Evolutionary conservation across 1,284 basidiomycete species (phyloP).

Genomic region (Malassezia caprae): DNA sequence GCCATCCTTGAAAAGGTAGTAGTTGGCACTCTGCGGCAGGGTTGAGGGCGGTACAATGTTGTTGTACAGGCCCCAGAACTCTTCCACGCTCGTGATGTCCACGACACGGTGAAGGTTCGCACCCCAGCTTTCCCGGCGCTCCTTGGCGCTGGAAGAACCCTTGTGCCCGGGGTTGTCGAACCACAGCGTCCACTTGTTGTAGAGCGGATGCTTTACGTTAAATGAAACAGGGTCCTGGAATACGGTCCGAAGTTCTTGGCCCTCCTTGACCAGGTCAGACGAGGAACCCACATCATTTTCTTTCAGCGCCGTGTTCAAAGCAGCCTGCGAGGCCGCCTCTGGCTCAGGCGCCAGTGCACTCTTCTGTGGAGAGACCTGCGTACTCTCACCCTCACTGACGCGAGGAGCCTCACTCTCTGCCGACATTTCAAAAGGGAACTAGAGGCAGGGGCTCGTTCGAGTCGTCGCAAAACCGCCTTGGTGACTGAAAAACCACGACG

Average conservation of each 20-base stretch:
- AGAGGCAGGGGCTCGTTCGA: background rate
- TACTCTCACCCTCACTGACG: background rate
- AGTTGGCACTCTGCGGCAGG: conserved; percentile 89
- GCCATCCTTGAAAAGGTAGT: conserved; percentile 90
- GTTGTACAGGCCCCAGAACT: conserved; percentile 63
- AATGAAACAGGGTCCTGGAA: conserved; percentile 44
- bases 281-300: conserved; percentile 16
- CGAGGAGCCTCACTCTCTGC: background rate
- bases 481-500: background rate
- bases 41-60: conserved; percentile 94
- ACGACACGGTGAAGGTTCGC: conserved; percentile 47
- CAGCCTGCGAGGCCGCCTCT: conserved; percentile 31
- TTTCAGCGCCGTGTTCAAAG: conserved; percentile 29
- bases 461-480: background rate
- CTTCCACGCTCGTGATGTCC: conserved; percentile 41
- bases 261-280: conserved; percentile 9
- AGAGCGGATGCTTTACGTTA: conserved; percentile 47
- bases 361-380: background rate
- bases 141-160: conserved; percentile 32
- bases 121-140: conserved; percentile 44
- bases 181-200: conserved; percentile 46
- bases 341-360: conserved; percentile 24
- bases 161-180: conserved; percentile 46
- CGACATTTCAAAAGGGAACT: background rate
- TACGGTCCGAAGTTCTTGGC: conserved; percentile 35